These are phyloP conservation scores for Dalbergia oliveri DNA, from an alignment of 306 rosid genomes.

Conservation along the genomic window DNA sequence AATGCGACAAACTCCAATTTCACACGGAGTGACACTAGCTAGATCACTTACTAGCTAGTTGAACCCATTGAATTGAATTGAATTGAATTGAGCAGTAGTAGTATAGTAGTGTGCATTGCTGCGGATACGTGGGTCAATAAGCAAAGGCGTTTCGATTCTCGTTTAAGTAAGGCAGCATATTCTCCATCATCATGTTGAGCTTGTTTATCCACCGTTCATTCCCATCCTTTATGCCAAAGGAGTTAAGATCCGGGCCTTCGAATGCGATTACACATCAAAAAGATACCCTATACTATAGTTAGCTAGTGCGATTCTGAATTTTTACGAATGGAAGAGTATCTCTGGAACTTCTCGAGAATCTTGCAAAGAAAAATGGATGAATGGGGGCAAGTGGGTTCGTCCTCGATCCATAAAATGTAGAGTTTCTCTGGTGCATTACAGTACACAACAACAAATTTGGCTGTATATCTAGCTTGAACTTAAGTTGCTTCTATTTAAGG, in stretches of 20 bases:
- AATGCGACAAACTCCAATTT: conserved; percentile 36
- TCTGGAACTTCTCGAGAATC: conserved; percentile 49
- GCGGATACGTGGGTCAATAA: conserved; percentile 55
- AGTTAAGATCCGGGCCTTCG: conserved; percentile 37
- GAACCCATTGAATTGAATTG: not conserved
- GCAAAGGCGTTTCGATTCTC: conserved; percentile 47
- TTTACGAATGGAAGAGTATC: conserved; percentile 39
- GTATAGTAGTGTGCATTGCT: conserved; percentile 27
- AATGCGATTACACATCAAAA: conserved; percentile 86
- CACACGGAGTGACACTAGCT: not conserved
- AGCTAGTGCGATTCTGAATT: conserved; percentile 55
- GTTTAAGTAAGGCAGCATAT: conserved; percentile 57
- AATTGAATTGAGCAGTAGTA: not conserved
- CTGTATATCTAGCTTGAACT: not conserved
- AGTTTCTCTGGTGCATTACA: conserved; percentile 49
- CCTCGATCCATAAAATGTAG: conserved; percentile 4
- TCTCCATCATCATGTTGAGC: conserved; percentile 41
- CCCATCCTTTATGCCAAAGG: conserved; percentile 41
- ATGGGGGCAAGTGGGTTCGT: conserved; percentile 41
- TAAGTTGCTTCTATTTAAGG: conserved; percentile 11
- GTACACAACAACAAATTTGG: conserved; percentile 35
- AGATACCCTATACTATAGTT: conserved; percentile 31
- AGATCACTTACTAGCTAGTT: not conserved
- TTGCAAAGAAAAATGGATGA: conserved; percentile 19
- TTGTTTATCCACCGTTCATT: conserved; percentile 57